Conservation (phyloP, 108 stramenopile species). For the Skeletonema potamos region DNA sequence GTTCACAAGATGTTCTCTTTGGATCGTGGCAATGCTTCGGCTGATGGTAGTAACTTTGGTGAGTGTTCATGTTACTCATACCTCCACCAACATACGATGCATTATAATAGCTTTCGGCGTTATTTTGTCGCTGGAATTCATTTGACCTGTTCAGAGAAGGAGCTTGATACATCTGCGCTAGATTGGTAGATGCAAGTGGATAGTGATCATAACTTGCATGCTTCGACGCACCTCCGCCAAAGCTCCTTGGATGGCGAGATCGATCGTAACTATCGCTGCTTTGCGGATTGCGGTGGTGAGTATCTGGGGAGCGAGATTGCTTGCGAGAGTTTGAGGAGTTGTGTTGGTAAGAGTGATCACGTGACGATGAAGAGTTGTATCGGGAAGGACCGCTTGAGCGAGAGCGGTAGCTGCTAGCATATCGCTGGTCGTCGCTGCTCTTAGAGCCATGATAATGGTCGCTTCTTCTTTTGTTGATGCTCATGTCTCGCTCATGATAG, state of each 20-base stretch:
- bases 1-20: neutral
- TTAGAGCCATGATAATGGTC: too few species aligned
- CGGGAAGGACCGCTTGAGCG: too few species aligned
- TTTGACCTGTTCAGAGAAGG: neutral
- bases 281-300: too few species aligned
- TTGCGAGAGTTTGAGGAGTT: too few species aligned
- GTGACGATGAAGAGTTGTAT: too few species aligned
- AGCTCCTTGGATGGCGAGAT: neutral
- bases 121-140: neutral
- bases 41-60: neutral
- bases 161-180: neutral
- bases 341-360: too few species aligned
- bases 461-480: too few species aligned
- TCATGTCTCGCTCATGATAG: too few species aligned
- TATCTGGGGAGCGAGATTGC: too few species aligned
- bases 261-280: neutral
- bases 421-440: too few species aligned
- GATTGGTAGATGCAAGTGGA: neutral
- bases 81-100: neutral
- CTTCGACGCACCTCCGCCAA: neutral
- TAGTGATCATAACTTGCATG: neutral
- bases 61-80: neutral
- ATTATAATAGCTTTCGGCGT: neutral
- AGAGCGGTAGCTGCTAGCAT: too few species aligned
- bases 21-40: too few species aligned